Base-by-base conservation (phyloP, 2,329 filamentous ascomycete species). In the Botrytis paeoniae region DNA sequence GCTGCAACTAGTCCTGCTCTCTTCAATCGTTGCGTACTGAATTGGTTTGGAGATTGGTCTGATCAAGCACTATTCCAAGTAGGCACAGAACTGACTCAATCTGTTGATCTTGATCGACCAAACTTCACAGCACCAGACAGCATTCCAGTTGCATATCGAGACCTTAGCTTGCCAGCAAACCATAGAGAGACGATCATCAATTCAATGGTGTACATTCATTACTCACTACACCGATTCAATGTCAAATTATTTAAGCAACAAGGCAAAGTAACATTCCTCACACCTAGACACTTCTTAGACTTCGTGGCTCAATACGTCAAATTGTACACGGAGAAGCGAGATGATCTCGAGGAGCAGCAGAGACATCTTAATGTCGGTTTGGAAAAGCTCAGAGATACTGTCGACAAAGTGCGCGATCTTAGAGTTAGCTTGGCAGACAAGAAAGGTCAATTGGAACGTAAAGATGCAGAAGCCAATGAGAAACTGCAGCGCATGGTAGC, bases 21-120 rank as follows among this genome's bases (percentile, higher is more conserved):
- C 80, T 99, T 99, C 91, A 99, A 99, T 85, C 92, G 96, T 87
- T 99, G 96, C 81, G 96, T 99, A 66, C 91, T 99, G 78, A 99
- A 99, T 84, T 99, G 96, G 96, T 98, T 99, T 82, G 96, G 96
- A 76, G 96, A 99, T 84, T 99, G 96, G 96, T 99, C 96, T 70
- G 96, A 99, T 82, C 96, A 99, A 84, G 97, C 96, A 54, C 88
- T 99, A 32, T 99, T 97, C 90, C 97, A 99, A 83, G 97, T 99
- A 75, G 95, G 93, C 37, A 94, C 93, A 75, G 96, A 99, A 83
- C 89, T 99, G 73, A 99, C 97, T 1, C 93, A 97, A 77, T 95
- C 94, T n/a, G 91, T 99, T 74, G 96, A 99, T 81, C 87, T 99
- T 71, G 96, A 99, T 81, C 92, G 94, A 75, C 86, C 93, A 70